Evolutionary conservation across 2,329 filamentous ascomycete genomes (phyloP).

Genomic region (Byssochlamys sp.): DNA sequence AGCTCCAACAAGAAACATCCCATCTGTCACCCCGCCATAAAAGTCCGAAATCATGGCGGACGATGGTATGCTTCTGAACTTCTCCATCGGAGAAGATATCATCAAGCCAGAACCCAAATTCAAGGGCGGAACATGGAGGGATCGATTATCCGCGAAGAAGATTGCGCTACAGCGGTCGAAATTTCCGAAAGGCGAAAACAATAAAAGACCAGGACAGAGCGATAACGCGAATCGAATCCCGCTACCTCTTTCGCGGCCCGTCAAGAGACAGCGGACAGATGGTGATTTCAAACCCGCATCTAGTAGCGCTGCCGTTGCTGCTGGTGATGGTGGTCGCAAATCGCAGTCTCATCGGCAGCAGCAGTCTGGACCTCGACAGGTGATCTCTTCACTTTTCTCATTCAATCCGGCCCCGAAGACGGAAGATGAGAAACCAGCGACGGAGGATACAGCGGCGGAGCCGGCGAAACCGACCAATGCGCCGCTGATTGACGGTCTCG

Average conservation of each 20-base stretch:
- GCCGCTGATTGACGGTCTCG: constrained; percentile 70
- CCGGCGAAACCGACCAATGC: constrained; percentile 76
- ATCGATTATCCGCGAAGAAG: constrained; percentile 72
- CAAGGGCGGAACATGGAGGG: constrained; percentile 88
- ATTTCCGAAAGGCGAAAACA: constrained; percentile 1
- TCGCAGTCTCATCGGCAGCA: constrained; percentile 25
- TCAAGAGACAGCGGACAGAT: constrained; percentile 33
- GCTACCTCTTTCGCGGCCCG: constrained; percentile 19
- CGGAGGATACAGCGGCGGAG: constrained; percentile 29
- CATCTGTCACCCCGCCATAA: constrained; percentile 7
- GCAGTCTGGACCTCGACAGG: constrained; percentile 42
- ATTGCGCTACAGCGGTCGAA: constrained; percentile 44
- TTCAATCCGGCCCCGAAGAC: constrained; percentile 71
- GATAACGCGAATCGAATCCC: constrained; percentile 28
- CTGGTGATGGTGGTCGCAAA: constrained; percentile 11
- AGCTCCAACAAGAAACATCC: constrained; percentile 16
- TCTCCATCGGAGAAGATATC: constrained; percentile 62
- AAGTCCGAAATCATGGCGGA: constrained; percentile 60
- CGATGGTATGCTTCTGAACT: constrained; percentile 90
- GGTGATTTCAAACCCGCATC: constrained; percentile 26
- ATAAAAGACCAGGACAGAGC: constrained; percentile 6
- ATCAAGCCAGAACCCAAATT: constrained; percentile 55
- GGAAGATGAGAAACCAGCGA: constrained; percentile 15
- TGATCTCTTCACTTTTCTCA: constrained; percentile 86
- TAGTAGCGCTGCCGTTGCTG: constrained; percentile 8